Evolutionary conservation across 208 protist genomes (phyloP).

Genomic region (Wallacemonas sp.): DNA sequence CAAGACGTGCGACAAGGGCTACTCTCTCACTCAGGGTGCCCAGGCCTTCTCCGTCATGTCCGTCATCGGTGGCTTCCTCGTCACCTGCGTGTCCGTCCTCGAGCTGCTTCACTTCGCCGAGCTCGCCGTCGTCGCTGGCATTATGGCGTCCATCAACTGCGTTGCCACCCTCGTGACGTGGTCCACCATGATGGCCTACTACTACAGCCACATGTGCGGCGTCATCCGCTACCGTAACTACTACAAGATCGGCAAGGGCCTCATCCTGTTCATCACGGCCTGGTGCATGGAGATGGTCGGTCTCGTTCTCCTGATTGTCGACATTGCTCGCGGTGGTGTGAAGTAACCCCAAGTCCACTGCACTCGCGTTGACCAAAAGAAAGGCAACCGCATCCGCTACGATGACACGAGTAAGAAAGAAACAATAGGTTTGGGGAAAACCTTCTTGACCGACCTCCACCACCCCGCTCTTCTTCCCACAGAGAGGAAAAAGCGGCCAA

Average conservation of each 20-base stretch:
- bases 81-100: conserved; percentile 32
- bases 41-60: conserved; percentile 70
- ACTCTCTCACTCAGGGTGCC: conserved; percentile 50
- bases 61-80: conserved; percentile 59
- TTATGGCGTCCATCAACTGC: conserved; percentile 55
- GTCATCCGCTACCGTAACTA: conserved; percentile 30
- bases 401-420: neutral
- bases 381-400: too few relatives aligned
- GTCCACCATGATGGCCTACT: conserved; percentile 57
- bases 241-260: conserved; percentile 46
- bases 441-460: too few relatives aligned
- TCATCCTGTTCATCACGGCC: conserved; percentile 57
- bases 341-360: conserved; percentile 30
- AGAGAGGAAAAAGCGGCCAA: neutral
- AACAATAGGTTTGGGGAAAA: neutral
- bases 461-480: too few relatives aligned
- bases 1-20: conserved; percentile 42
- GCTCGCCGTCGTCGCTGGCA: conserved; percentile 52
- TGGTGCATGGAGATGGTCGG: conserved; percentile 55
- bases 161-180: conserved; percentile 50
- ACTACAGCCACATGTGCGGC: conserved; percentile 55
- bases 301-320: conserved; percentile 33
- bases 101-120: conserved; percentile 57
- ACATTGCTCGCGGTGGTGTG: conserved; percentile 33
- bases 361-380: neutral